These are phyloP conservation scores for Nannizzia gypsea DNA, from an alignment of 2,329 filamentous ascomycete species.

Conservation along the genomic window DNA sequence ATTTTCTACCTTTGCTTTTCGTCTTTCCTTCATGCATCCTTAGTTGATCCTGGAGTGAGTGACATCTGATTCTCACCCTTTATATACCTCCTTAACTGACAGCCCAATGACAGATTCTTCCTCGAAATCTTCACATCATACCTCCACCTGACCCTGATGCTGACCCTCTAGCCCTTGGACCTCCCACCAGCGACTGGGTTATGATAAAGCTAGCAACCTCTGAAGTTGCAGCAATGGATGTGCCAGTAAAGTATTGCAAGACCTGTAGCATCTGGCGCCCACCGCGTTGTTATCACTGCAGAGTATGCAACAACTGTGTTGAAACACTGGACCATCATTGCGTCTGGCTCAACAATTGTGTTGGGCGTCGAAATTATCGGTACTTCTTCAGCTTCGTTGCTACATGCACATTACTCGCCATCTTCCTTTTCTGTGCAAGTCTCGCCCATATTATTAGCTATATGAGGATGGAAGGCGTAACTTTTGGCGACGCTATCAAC, in stretches of 20 bases:
- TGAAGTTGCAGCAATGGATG: conserved; percentile 79
- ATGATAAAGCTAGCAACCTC: conserved; percentile 71
- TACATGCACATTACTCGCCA: conserved; percentile 60
- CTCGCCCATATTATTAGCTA: conserved; percentile 73
- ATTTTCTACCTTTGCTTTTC: conserved; percentile 83
- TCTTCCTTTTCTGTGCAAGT: conserved; percentile 65
- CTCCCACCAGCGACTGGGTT: conserved; percentile 85
- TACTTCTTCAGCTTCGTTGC: conserved; percentile 92
- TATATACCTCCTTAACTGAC: neutral
- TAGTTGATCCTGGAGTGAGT: conserved; percentile 84
- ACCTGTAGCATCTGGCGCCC: conserved; percentile 97
- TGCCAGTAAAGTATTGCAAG: conserved; percentile 95
- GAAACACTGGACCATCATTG: conserved; percentile 98
- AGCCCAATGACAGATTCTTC: conserved; percentile 57
- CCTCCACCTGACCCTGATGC: conserved; percentile 63
- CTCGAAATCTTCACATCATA: conserved; percentile 80
- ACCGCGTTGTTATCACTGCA: conserved; percentile 88
- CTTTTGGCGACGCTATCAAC: conserved; percentile 56
- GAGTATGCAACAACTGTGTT: conserved; percentile 91
- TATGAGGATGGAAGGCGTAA: conserved; percentile 48
- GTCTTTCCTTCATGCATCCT: conserved; percentile 86
- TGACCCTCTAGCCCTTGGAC: conserved; percentile 69
- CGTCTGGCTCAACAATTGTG: conserved; percentile 97
- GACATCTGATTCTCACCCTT: neutral
- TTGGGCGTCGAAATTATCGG: conserved; percentile 92